A percentile compares a stretch with the other conserved stretches of the same genome.
Conservation (phyloP, 441 rosid genomes). For the Syzygium malaccense region DNA sequence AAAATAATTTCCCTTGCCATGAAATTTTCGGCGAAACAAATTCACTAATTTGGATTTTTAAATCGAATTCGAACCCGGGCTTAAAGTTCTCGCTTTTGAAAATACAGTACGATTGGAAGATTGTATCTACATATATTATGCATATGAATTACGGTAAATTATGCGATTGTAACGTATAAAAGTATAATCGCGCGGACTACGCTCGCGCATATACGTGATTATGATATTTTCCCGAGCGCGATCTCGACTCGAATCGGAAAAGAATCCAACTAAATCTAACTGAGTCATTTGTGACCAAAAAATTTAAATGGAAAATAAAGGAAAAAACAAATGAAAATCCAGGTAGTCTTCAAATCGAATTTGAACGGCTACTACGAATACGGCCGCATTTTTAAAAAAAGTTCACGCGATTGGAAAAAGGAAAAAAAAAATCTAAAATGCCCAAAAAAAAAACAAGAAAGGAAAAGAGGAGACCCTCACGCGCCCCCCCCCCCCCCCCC, state of each 20-base stretch:
- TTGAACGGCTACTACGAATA: neutral
- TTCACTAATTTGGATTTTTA: fast-evolving
- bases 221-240: neutral
- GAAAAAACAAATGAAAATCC: too few relatives aligned
- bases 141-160: fast-evolving
- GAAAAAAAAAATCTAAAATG: too few relatives aligned
- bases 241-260: neutral
- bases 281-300: too few relatives aligned
- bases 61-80: neutral
- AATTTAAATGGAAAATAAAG: too few relatives aligned
- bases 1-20: too few relatives aligned
- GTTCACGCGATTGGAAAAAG: too few relatives aligned
- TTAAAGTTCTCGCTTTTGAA: fast-evolving
- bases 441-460: too few relatives aligned
- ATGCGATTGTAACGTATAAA: neutral
- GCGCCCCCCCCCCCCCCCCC: neutral
- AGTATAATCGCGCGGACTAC: neutral
- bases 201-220: neutral
- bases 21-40: neutral
- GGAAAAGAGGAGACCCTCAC: neutral
- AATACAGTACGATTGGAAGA: fast-evolving
- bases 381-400: neutral
- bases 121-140: fast-evolving
- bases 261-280: neutral
- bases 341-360: neutral